Percentiles rank a stretch among this genome's conserved stretches.
Evolutionary conservation across 495 filamentous ascomycete genomes (phyloP).

Genomic region (Penicillium waksmanii): DNA sequence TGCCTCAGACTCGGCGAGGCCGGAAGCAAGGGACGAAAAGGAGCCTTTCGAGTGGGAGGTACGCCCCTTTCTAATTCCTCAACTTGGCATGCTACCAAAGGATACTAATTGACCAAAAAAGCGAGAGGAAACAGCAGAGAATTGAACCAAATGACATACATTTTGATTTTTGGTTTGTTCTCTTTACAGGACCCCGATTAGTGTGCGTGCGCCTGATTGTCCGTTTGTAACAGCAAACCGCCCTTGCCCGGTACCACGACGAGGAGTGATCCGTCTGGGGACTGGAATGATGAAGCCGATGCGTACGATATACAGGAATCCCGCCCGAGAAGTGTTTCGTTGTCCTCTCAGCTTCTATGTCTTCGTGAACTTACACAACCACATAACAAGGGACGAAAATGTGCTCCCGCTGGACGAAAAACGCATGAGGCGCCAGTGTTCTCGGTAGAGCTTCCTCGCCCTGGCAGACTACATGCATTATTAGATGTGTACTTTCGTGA

Average conservation of each 20-base stretch:
- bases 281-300: not conserved
- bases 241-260: not conserved
- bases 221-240: not conserved
- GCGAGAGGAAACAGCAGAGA: not conserved
- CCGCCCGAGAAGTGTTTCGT: not conserved
- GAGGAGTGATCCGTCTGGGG: not conserved
- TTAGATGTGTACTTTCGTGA: slow-evolving; percentile 5
- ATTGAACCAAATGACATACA: not conserved
- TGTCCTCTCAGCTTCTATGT: not conserved
- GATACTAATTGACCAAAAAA: no score
- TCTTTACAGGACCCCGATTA: not conserved
- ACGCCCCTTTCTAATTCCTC: not conserved
- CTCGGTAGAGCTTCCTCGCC: not conserved
- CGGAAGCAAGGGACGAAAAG: not conserved
- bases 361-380: not conserved
- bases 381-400: not conserved
- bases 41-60: not conserved
- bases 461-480: not conserved
- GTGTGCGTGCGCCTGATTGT: not conserved
- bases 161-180: not conserved
- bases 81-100: not conserved
- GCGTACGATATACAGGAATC: not conserved
- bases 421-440: not conserved
- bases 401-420: not conserved
- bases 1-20: not conserved